Percentiles rank a stretch among this genome's conserved stretches.
Evolutionary conservation across 495 filamentous ascomycete genomes (phyloP).

Genomic region (Penicillium chermesinum): DNA sequence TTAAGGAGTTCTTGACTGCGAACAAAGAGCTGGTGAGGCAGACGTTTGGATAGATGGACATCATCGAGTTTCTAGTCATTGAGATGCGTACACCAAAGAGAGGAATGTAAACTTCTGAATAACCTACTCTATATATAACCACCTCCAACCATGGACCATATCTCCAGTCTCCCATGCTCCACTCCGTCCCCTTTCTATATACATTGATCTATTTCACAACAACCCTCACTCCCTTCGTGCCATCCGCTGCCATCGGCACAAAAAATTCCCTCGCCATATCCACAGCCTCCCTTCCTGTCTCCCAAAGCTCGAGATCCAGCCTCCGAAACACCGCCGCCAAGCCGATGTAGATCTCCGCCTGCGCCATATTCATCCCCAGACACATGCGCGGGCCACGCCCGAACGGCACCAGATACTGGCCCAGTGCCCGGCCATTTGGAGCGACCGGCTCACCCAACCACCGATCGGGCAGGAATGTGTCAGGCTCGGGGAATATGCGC

Average conservation of each 20-base stretch:
- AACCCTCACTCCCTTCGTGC: neutral
- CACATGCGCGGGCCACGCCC: neutral
- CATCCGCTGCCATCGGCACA: neutral
- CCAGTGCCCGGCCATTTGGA: neutral
- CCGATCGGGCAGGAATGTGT: neutral
- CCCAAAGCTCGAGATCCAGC: neutral
- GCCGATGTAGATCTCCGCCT: neutral
- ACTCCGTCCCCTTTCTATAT: no score
- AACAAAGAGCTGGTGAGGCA: constrained; percentile 1
- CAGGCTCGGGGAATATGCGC: neutral
- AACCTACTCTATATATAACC: no score
- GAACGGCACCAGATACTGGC: neutral
- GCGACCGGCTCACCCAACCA: neutral
- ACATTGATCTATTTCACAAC: no score
- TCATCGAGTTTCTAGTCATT: neutral
- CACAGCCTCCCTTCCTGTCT: neutral
- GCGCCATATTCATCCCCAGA: neutral
- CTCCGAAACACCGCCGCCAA: neutral
- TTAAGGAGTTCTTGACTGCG: constrained; percentile 1
- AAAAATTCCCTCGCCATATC: neutral
- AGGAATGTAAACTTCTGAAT: neutral
- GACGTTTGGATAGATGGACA: constrained; percentile 1
- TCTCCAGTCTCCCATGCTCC: no score
- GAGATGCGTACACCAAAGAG: neutral
- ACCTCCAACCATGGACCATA: no score